A percentile compares a stretch with the other conserved stretches of the same genome.
Conservation (phyloP, 768 basidiomycete genomes). For the Tulasnella sp. region DNA sequence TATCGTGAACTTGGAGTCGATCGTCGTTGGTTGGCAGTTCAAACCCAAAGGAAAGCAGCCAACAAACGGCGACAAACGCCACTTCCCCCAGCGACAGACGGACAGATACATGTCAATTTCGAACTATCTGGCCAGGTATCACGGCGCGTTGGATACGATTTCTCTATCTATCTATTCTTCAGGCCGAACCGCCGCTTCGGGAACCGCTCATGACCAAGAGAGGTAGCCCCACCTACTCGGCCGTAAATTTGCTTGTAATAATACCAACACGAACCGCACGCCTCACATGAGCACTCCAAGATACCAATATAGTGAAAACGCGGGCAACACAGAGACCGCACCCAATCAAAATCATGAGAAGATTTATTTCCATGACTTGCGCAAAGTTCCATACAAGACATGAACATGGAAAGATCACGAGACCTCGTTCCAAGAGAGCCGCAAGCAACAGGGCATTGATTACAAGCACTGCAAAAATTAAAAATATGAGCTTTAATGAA, state of each 20-base stretch:
- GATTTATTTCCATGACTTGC: neutral
- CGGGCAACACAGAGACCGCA: neutral
- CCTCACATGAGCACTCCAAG: neutral
- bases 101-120: neutral
- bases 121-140: neutral
- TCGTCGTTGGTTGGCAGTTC: conserved; percentile 4
- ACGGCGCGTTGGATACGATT: too few relatives aligned
- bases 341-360: neutral
- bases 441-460: neutral
- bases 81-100: neutral
- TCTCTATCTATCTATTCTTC: too few relatives aligned
- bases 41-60: neutral
- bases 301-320: neutral
- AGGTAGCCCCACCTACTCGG: neutral
- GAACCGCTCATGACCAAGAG: neutral
- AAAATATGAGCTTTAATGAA: neutral
- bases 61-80: neutral
- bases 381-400: neutral
- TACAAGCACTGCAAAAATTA: neutral
- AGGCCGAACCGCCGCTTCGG: neutral
- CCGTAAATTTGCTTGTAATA: neutral
- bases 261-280: neutral
- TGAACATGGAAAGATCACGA: neutral
- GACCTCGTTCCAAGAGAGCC: neutral
- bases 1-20: neutral